These are phyloP conservation scores for Jatropha curcas DNA, from an alignment of 345 rosid species.

Conservation along the genomic window DNA sequence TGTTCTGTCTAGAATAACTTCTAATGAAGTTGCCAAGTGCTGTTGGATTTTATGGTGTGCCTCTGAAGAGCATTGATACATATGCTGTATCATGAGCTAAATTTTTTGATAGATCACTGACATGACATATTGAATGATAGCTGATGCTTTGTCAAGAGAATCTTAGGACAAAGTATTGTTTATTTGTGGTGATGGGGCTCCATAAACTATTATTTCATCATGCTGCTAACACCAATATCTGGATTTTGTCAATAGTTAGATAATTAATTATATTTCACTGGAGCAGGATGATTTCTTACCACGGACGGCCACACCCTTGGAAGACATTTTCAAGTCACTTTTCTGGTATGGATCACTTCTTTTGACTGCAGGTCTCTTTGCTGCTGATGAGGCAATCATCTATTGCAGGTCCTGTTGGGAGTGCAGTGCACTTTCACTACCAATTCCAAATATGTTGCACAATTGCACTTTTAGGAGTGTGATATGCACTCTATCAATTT, in stretches of 20 bases:
- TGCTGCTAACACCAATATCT: not conserved
- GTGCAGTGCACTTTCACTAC: not conserved
- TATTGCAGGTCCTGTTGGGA: not conserved
- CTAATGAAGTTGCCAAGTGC: conserved; percentile 1
- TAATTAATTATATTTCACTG: conserved; percentile 17
- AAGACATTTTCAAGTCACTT: conserved; percentile 97
- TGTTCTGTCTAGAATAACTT: not conserved
- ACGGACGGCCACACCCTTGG: conserved; percentile 88
- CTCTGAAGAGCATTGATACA: not conserved
- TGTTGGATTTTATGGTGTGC: not conserved
- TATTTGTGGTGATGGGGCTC: not conserved
- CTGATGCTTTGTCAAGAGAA: not conserved
- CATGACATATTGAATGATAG: not conserved
- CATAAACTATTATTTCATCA: not conserved
- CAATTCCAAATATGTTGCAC: not conserved
- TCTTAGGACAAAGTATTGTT: not conserved
- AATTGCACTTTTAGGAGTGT: not conserved
- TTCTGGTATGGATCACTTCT: conserved; percentile 64
- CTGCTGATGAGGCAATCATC: not conserved
- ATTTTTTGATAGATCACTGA: not conserved
- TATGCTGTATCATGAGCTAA: not conserved
- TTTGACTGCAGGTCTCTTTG: not conserved
- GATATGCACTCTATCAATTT: not conserved
- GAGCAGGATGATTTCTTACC: conserved; percentile 96
- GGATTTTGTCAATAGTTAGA: not conserved